These are phyloP conservation scores for Lactuca sativa DNA, from an alignment of 129 eudicot species.

Conservation along the genomic window DNA sequence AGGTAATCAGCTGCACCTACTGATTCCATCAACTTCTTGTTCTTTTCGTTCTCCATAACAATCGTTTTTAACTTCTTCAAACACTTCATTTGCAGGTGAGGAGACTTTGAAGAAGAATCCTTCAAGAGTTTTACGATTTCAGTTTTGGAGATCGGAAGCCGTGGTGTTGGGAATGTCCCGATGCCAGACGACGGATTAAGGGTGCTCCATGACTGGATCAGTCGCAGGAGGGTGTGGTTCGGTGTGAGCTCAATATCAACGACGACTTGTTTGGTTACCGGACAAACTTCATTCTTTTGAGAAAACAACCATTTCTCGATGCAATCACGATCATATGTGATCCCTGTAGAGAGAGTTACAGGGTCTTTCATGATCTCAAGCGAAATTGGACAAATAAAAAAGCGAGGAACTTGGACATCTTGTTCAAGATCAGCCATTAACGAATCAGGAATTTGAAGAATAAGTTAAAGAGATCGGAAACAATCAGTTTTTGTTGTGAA, in stretches of 20 bases:
- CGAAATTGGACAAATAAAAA: slow-evolving; percentile 37
- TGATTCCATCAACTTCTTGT: slow-evolving; percentile 27
- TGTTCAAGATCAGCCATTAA: neutral
- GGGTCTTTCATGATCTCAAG: slow-evolving; percentile 39
- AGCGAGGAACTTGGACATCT: slow-evolving; percentile 23
- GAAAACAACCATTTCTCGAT: slow-evolving; percentile 32
- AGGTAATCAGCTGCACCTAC: slow-evolving; percentile 30
- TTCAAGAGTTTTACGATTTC: slow-evolving; percentile 18
- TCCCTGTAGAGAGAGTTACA: slow-evolving; percentile 35
- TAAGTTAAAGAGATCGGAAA: neutral
- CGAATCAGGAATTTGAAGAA: neutral
- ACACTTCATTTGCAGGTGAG: slow-evolving; percentile 8
- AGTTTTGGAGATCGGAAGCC: slow-evolving; percentile 9
- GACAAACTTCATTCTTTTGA: slow-evolving; percentile 20
- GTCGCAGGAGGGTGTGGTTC: slow-evolving; percentile 34
- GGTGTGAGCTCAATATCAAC: slow-evolving; percentile 28
- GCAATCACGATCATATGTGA: slow-evolving; percentile 35
- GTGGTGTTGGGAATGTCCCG: slow-evolving; percentile 21
- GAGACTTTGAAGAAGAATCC: slow-evolving; percentile 5
- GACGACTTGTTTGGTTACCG: slow-evolving; percentile 31
- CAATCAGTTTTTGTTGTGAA: neutral
- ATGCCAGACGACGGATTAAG: slow-evolving; percentile 24
- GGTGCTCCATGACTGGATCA: slow-evolving; percentile 40
- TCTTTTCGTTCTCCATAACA: slow-evolving; percentile 13
- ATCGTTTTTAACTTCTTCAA: slow-evolving; percentile 13